These are phyloP conservation scores for Solanum okadae DNA, from an alignment of 257 asterid genomes.

Conservation along the genomic window DNA sequence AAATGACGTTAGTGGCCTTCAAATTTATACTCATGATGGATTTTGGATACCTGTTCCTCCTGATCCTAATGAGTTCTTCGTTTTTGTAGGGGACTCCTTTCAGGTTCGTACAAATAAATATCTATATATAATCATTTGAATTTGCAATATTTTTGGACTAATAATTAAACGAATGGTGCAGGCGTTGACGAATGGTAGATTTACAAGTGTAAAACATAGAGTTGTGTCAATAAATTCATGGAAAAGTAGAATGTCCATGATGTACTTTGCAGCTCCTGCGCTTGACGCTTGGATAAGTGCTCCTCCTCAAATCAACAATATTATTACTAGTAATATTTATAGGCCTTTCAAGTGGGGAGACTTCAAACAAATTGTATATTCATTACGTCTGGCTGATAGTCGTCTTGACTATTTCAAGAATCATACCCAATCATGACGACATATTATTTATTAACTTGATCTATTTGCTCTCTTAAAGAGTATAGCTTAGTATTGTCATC, in stretches of 20 bases:
- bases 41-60: conserved; percentile 61
- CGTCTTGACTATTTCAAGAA: conserved; percentile 51
- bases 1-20: conserved; percentile 69
- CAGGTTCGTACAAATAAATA: conserved; percentile 3
- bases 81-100: conserved; percentile 62
- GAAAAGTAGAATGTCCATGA: conserved; percentile 49
- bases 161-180: neutral
- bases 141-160: neutral
- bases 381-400: conserved; percentile 36
- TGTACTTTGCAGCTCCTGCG: conserved; percentile 69
- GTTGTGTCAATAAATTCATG: conserved; percentile 28
- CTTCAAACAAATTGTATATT: conserved; percentile 38
- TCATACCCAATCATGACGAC: neutral
- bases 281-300: conserved; percentile 33
- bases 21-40: conserved; percentile 39
- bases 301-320: conserved; percentile 12
- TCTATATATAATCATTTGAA: too few species aligned
- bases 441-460: neutral
- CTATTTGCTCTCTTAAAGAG: neutral
- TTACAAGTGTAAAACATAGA: conserved; percentile 58
- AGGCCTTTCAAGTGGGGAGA: conserved; percentile 65
- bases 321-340: conserved; percentile 13
- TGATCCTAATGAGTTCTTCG: conserved; percentile 40
- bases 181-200: conserved; percentile 67
- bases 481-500: neutral